Conservation (phyloP, 495 filamentous ascomycete genomes). For the Trichocladium uniseriatum region DNA sequence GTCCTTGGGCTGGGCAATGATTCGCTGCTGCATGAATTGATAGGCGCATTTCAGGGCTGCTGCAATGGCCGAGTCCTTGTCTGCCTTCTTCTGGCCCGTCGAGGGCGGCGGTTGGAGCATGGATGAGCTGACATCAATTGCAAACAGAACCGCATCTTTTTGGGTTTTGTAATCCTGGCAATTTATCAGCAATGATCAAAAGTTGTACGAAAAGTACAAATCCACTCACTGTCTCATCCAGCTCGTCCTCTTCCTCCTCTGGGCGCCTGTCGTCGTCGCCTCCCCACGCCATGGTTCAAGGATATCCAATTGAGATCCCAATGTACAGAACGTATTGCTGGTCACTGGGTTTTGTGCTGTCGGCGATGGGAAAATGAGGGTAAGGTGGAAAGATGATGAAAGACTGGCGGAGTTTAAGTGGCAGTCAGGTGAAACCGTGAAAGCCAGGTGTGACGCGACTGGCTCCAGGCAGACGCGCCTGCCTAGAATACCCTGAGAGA, state of each 20-base stretch:
- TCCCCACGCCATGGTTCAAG: conserved; percentile 32
- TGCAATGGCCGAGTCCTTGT: conserved; percentile 58
- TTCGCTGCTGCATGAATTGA: conserved; percentile 91
- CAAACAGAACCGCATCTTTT: conserved; percentile 95
- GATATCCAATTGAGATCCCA: too few species aligned
- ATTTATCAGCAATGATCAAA: not conserved
- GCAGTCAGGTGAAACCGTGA: too few species aligned
- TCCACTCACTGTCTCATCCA: conserved; percentile 57
- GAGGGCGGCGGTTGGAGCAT: conserved; percentile 67
- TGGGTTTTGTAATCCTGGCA: conserved; percentile 79
- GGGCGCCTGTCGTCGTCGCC: conserved; percentile 39
- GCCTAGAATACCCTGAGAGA: conserved; percentile 7
- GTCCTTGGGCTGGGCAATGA: conserved; percentile 91
- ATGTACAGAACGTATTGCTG: too few species aligned
- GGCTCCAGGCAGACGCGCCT: conserved; percentile 17
- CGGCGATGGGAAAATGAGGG: not conserved
- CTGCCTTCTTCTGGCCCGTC: conserved; percentile 59
- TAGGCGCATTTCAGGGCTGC: conserved; percentile 94
- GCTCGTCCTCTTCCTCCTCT: conserved; percentile 56
- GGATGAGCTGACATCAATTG: conserved; percentile 84
- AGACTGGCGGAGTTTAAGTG: too few species aligned
- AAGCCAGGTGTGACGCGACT: too few species aligned
- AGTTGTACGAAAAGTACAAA: not conserved
- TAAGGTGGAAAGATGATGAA: not conserved
- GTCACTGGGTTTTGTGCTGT: too few species aligned